Evolutionary conservation across 768 basidiomycete genomes (phyloP).

Genomic region (Wakefieldia striispora): DNA sequence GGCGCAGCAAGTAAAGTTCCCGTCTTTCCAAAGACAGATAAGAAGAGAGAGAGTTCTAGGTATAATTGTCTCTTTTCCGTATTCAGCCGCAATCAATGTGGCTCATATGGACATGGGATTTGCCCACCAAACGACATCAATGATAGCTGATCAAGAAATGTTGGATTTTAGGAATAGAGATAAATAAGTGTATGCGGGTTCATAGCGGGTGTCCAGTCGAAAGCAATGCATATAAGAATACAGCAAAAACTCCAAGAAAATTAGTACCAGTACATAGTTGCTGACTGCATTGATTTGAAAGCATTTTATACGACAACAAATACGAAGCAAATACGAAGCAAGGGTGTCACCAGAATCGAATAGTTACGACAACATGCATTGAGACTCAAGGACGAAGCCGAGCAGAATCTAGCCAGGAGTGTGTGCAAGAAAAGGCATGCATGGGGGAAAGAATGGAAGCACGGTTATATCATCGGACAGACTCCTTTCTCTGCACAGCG

Average conservation of each 20-base stretch:
- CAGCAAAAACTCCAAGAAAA: slow-evolving; percentile 31
- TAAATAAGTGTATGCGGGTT: slow-evolving; percentile 20
- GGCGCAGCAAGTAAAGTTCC: slow-evolving; percentile 6
- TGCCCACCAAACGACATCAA: slow-evolving; percentile 22
- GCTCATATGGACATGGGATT: slow-evolving; percentile 9
- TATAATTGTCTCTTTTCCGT: slow-evolving; percentile 2
- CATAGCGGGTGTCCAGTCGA: slow-evolving; percentile 14
- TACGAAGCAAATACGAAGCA: slow-evolving; percentile 20
- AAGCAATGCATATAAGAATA: slow-evolving; percentile 26
- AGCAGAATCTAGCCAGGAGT: slow-evolving; percentile 19
- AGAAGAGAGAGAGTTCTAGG: background rate
- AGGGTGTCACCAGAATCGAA: background rate
- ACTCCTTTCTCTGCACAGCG: slow-evolving; percentile 12
- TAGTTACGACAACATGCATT: slow-evolving; percentile 19
- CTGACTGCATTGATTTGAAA: slow-evolving; percentile 8
- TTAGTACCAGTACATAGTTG: slow-evolving; percentile 24
- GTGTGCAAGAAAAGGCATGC: slow-evolving; percentile 21
- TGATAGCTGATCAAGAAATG: slow-evolving; percentile 27
- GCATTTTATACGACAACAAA: slow-evolving; percentile 26
- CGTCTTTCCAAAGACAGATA: slow-evolving; percentile 7
- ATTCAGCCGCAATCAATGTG: slow-evolving; percentile 7
- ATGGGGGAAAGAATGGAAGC: slow-evolving; percentile 9
- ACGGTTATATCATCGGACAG: slow-evolving; percentile 1
- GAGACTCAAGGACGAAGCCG: slow-evolving; percentile 2
- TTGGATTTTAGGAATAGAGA: background rate